Conservation (phyloP, 2,329 filamentous ascomycete genomes). For the Pseudophaeomoniella oleicola region DNA sequence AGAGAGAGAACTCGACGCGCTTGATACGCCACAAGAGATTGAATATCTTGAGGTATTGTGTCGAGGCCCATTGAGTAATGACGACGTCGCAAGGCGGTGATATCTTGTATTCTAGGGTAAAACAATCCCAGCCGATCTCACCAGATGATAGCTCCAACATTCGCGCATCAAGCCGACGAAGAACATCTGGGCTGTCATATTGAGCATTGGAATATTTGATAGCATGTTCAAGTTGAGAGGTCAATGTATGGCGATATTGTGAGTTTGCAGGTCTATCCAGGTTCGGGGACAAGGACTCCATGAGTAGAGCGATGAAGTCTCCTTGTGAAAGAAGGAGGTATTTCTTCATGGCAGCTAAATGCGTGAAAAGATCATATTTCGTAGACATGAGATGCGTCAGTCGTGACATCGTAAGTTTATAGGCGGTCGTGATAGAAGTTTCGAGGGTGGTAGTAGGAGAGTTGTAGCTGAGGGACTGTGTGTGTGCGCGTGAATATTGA, state of each 20-base stretch:
- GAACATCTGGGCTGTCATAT: constrained; percentile 81
- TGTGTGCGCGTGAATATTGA: constrained; percentile 81
- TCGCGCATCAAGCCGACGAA: constrained; percentile 83
- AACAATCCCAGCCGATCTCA: constrained; percentile 98
- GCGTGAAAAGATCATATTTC: constrained; percentile 90
- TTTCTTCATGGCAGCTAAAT: constrained; percentile 80
- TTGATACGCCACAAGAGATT: constrained; percentile 99
- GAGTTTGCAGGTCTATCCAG: constrained; percentile 91
- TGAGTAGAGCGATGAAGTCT: constrained; percentile 90
- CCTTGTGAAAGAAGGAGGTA: constrained; percentile 91
- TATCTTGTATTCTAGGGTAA: constrained; percentile 97
- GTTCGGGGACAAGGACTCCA: constrained; percentile 89
- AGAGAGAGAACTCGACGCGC: constrained; percentile 85
- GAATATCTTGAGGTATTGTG: constrained; percentile 97
- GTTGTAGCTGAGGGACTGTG: constrained; percentile 81
- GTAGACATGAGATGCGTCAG: constrained; percentile 85
- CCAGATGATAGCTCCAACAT: constrained; percentile 95
- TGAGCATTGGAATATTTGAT: constrained; percentile 96
- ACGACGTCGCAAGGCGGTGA: constrained; percentile 94
- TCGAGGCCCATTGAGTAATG: constrained; percentile 86
- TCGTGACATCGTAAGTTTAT: constrained; percentile 94
- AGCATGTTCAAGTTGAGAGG: constrained; percentile 93
- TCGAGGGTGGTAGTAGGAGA: constrained; percentile 76
- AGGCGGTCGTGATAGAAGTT: constrained; percentile 87
- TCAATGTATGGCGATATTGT: constrained; percentile 91